Evolutionary conservation across 1,284 basidiomycete species (phyloP).

Genomic region (Grifola frondosa): DNA sequence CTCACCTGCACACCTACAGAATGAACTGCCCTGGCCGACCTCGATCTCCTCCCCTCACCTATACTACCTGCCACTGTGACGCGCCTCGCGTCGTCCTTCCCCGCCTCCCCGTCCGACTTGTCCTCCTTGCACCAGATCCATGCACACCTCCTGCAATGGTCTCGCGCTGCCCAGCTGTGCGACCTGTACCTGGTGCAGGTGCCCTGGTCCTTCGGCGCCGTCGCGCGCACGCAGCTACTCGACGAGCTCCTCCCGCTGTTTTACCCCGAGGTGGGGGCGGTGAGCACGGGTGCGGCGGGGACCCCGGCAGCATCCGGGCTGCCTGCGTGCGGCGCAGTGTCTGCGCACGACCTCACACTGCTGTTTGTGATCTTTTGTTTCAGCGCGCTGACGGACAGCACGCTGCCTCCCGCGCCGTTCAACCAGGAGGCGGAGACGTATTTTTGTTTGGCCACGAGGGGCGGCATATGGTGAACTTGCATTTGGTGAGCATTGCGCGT

Average conservation of each 20-base stretch:
- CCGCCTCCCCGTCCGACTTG: slow-evolving; percentile 41
- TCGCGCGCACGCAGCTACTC: slow-evolving; percentile 56
- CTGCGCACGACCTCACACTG: slow-evolving; percentile 51
- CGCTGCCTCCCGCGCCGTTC: slow-evolving; percentile 51
- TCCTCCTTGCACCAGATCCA: slow-evolving; percentile 36
- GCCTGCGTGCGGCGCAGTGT: slow-evolving; percentile 10
- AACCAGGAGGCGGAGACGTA: slow-evolving; percentile 58
- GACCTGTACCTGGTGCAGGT: slow-evolving; percentile 69
- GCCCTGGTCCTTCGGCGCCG: slow-evolving; percentile 74
- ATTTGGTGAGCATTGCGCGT: no score
- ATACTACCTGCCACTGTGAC: no score
- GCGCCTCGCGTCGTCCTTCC: slow-evolving; percentile 53
- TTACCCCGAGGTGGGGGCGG: slow-evolving; percentile 58
- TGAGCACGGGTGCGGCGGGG: slow-evolving; percentile 6
- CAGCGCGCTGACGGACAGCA: slow-evolving; percentile 60
- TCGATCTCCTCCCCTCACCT: no score
- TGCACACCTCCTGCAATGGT: slow-evolving; percentile 43
- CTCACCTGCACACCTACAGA: no score
- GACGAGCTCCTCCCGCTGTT: slow-evolving; percentile 66
- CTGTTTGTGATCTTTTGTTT: slow-evolving; percentile 58
- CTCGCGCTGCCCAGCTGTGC: slow-evolving; percentile 52
- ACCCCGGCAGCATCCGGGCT: slow-evolving; percentile 18
- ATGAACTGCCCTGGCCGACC: no score
- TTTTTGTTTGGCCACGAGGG: no score
- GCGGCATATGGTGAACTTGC: no score